A percentile compares a stretch with the other conserved stretches of the same genome.
Conservation (phyloP, 441 rosid species). For the Corymbia citriodora region DNA sequence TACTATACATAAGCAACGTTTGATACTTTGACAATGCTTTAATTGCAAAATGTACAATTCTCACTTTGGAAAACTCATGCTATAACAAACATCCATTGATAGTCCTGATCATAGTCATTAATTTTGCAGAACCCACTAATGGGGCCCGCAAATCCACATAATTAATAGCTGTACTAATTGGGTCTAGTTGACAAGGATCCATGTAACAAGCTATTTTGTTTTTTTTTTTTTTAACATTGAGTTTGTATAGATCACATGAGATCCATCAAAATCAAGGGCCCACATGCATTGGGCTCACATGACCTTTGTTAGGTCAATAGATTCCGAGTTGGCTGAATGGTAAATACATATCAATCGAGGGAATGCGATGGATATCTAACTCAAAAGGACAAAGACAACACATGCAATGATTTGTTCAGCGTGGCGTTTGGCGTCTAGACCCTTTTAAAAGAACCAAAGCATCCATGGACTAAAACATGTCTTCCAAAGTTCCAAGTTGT, state of each 20-base stretch:
- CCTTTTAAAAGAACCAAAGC: background rate
- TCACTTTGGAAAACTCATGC: background rate
- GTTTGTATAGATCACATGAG: background rate
- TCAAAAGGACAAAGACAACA: background rate
- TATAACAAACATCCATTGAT: too few species aligned
- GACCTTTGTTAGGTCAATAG: background rate
- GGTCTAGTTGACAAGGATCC: background rate
- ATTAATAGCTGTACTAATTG: fast-evolving
- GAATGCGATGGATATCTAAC: background rate
- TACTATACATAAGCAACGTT: background rate
- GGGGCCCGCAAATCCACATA: background rate
- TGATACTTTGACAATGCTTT: background rate
- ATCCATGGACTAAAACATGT: background rate
- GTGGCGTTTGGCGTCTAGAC: background rate
- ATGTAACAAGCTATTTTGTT: background rate
- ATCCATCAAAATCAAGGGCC: background rate
- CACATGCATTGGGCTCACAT: background rate
- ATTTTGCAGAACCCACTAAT: background rate
- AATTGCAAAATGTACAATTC: background rate
- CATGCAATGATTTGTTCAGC: background rate
- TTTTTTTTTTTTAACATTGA: too few species aligned
- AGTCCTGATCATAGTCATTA: background rate
- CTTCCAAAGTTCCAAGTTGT: background rate
- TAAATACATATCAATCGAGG: background rate
- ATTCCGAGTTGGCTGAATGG: background rate